Base-by-base conservation (phyloP, 805 yeast species). In the Helenozyma rhizophorensis region DNA sequence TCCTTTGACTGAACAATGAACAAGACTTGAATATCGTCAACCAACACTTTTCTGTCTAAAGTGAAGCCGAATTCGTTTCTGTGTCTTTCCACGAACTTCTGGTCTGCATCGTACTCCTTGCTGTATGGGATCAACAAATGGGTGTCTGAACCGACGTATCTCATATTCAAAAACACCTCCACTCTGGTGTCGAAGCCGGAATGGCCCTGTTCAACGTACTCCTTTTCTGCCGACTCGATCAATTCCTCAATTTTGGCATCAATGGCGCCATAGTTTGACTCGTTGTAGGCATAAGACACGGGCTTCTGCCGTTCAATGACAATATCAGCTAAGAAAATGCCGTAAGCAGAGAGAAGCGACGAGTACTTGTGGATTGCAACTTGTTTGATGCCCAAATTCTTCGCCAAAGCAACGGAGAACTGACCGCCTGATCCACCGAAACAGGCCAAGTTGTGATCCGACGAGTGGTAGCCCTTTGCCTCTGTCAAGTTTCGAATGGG, bases 341-440 rank as follows among this genome's bases (percentile, higher is more conserved):
- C 50, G 30, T 46, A 46, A 6, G 50, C 50, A 14, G 50, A 46
- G 13, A 46, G 28, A n/a, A 46, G 40, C 6, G 50, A 46, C 26
- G 45, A 39, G 37, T 46, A 46, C 9, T 40, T 33, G 29, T 46
- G 50, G n/a, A 46, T 44, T 18, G 37, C 28, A 12, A 46, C 45
- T 4, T 39, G 34, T n/a, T 24, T 18, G 9, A 46, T 34, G 4
- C 50, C 50, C 25, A 46, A 39, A 12, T 42, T 36, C 17, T 33
- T 32, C 10, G 50, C 50, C 8, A 46, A 33, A 9, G 47, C 45
- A 9, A 46, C 50, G 9, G 47, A 42, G 23, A 34, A 42, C 28
- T 46, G 50, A 9, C 50, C 50, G 6, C 50, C 50, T 9, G 50
- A 42, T 3, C 50, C 50, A 4, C 50, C 50, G 37, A 46, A 46